Evolutionary conservation across 305 asterid species (phyloP), one percentile per base, ranked within the genome.

Genomic region (Solanum chacoense): DNA sequence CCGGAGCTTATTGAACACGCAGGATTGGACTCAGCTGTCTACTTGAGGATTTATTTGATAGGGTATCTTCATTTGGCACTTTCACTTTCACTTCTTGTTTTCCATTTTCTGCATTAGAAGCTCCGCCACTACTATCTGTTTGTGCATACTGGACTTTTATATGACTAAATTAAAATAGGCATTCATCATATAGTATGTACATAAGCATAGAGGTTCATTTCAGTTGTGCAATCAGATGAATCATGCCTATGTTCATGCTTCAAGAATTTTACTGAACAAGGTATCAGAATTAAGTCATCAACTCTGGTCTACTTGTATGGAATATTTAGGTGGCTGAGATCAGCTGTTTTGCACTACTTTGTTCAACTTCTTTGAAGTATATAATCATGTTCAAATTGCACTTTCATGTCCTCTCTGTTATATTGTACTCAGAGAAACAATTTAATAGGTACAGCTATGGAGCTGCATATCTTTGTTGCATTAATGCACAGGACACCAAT

Each of bases 1-100:
- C 91, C 96, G 1, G 99, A 96, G 94, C 96, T 97, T 40, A 96
- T 97, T 90, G 96, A 95, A 88, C 99, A 97, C 45, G 98, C 99
- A 24, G 99, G 99, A 71, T 91, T 97, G 92, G 99, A 97, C 89
- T 97, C 99, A 22, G 98, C 94, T 29, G 97, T 94, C 89, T 97
- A 97, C 89, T 92, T 97, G 93, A 93, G 99, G 90, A 97, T 97
- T 92, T 97, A 97, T 94, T 94, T 95, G 94, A 94, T 93, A 75
- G 99, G 99, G 99, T 97, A 90, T 76, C 38, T 73, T 74, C 80
- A 13, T 38, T 50, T 55, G n/a, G 32, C 45, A 11, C 32, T 55
- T 84, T 7, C 45, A 11, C 45, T 55, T 83, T 7, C 42, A 59
- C 31, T 87, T 79, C 88, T 28, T 67, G 67, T 29, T 40, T 85